Percentiles rank a stretch among this genome's conserved stretches.
Evolutionary conservation across 164 flowering plant genomes (phyloP).

Genomic region (Chimonanthus salicifolius): DNA sequence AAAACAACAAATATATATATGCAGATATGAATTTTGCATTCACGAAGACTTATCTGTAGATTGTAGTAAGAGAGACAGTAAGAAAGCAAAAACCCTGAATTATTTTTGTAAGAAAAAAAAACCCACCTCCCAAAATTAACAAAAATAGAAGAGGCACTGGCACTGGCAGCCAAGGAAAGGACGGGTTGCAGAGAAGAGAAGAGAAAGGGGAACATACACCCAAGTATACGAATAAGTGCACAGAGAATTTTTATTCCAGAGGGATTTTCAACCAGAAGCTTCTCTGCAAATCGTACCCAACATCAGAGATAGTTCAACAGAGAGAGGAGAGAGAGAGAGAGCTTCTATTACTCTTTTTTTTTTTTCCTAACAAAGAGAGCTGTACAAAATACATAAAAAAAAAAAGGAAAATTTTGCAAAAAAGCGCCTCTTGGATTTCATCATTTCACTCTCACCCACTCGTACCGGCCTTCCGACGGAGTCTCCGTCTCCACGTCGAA

Average conservation of each 20-base stretch:
- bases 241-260: background rate
- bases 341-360: too few relatives aligned
- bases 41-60: background rate
- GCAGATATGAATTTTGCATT: background rate
- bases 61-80: background rate
- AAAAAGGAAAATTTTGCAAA: background rate
- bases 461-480: conserved; percentile 67
- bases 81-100: background rate
- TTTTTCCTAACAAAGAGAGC: background rate
- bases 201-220: background rate
- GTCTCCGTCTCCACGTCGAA: conserved; percentile 59
- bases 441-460: conserved; percentile 60
- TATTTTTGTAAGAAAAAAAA: background rate
- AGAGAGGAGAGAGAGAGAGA: background rate
- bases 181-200: background rate
- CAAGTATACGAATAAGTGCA: background rate
- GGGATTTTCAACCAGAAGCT: conserved; percentile 12
- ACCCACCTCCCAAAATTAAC: background rate
- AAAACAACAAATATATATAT: background rate
- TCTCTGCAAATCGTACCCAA: conserved; percentile 12
- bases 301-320: conserved; percentile 8
- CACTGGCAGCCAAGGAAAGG: background rate
- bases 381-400: conserved; percentile 1
- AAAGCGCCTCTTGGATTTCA: background rate
- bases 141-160: background rate